phyloP scores from a whole-genome alignment of 108 stramenopile species.

The Fragilaria crotonensis region DNA sequence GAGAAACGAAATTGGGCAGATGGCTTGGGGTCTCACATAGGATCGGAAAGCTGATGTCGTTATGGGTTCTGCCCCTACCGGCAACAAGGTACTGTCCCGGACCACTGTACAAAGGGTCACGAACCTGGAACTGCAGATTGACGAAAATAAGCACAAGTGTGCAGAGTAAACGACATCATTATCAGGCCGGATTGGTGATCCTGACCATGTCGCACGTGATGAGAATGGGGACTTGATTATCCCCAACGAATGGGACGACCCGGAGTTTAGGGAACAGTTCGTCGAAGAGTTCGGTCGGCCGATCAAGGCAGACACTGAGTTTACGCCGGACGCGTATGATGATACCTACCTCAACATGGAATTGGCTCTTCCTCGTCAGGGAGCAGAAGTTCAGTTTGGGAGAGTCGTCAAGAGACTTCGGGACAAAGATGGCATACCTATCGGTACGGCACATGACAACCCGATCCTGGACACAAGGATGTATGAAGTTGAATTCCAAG shows the following conservation, averaged over 20 bases:
- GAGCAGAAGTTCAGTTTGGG: neutral
- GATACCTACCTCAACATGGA: conserved; percentile 11
- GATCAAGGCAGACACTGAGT: conserved; percentile 18
- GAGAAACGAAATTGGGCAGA: conserved; percentile 3
- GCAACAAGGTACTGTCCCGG: conserved; percentile 7
- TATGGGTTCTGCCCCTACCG: conserved; percentile 10
- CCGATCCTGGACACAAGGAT: conserved; percentile 14
- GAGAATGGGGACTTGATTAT: neutral
- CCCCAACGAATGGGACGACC: neutral
- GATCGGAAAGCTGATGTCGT: no score
- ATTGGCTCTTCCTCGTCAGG: conserved; percentile 7
- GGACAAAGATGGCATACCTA: conserved; percentile 1
- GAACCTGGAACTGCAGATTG: no score
- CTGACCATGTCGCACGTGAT: neutral
- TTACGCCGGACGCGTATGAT: neutral
- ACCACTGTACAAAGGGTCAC: no score
- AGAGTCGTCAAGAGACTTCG: neutral
- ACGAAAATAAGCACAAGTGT: neutral
- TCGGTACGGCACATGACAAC: neutral
- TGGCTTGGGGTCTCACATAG: no score
- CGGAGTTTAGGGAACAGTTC: neutral
- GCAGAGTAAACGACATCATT: neutral
- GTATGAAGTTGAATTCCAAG: no score
- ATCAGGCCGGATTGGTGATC: neutral
- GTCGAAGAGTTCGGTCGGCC: conserved; percentile 3